phyloP scores from a whole-genome alignment of 1,284 basidiomycete genomes.

The Chondrostereum purpureum region DNA sequence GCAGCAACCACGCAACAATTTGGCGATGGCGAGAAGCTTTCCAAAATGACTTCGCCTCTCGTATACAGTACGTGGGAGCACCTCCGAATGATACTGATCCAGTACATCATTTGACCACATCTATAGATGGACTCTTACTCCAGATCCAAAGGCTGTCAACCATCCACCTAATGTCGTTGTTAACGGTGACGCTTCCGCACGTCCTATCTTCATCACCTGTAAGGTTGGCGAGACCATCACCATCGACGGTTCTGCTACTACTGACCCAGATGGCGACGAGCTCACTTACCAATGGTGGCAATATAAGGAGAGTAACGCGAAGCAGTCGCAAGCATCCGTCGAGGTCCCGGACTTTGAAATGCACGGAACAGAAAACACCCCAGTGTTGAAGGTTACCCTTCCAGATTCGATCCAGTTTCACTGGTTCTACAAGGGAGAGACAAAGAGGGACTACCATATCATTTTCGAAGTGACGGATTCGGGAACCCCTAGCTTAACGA shows the following conservation, averaged over 20 bases:
- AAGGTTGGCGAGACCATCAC: slow-evolving; percentile 4
- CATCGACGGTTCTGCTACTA: slow-evolving; percentile 3
- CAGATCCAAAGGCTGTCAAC: slow-evolving; percentile 7
- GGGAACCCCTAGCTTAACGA: not conserved
- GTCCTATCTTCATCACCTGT: slow-evolving; percentile 2
- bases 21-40: slow-evolving; percentile 14
- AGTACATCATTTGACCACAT: too few relatives aligned
- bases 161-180: slow-evolving; percentile 13
- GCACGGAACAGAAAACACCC: not conserved
- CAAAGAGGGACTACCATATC: slow-evolving; percentile 1
- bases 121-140: slow-evolving; percentile 8
- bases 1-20: slow-evolving; percentile 8
- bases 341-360: slow-evolving; percentile 2
- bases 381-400: not conserved
- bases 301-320: not conserved
- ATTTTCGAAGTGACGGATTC: not conserved
- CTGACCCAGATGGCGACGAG: slow-evolving; percentile 3
- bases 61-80: slow-evolving; percentile 7
- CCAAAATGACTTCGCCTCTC: slow-evolving; percentile 13
- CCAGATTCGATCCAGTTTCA: not conserved
- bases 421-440: not conserved
- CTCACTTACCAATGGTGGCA: not conserved
- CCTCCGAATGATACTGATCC: too few relatives aligned
- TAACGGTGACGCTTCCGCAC: slow-evolving; percentile 7
- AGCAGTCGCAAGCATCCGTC: not conserved